These are phyloP conservation scores for Eucalyptus lansdowneana DNA, from an alignment of 345 rosid genomes.

Conservation along the genomic window DNA sequence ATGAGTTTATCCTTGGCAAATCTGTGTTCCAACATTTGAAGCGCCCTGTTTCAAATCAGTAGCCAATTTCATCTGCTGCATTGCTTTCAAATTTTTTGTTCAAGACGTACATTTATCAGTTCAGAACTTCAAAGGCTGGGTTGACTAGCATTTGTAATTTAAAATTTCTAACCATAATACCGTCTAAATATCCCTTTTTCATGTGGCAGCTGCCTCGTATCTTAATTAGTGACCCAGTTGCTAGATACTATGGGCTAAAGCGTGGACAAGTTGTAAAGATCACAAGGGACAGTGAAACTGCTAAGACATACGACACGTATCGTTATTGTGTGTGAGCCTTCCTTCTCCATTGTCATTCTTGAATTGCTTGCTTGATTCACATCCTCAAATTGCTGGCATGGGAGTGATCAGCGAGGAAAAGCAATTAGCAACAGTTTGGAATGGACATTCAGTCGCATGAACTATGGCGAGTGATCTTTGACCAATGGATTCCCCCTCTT, in stretches of 20 bases:
- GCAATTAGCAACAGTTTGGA: neutral
- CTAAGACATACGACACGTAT: constrained; percentile 14
- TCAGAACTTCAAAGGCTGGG: neutral
- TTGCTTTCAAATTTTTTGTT: neutral
- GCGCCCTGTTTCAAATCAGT: neutral
- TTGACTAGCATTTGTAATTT: neutral
- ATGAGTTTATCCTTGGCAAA: neutral
- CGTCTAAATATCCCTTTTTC: neutral
- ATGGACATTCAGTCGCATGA: neutral
- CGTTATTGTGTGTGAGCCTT: constrained; percentile 5
- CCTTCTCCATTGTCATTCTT: neutral
- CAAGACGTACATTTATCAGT: neutral
- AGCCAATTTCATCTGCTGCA: neutral
- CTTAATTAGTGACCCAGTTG: constrained; percentile 12
- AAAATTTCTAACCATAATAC: neutral
- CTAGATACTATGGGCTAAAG: constrained; percentile 17
- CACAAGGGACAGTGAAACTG: constrained; percentile 20
- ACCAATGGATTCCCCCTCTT: neutral
- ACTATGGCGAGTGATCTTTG: neutral
- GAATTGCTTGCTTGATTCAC: neutral
- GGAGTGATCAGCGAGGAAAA: neutral
- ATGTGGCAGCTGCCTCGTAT: constrained; percentile 16
- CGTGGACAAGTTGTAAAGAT: constrained; percentile 21
- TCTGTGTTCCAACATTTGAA: neutral
- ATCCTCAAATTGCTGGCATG: neutral